Evolutionary conservation across 805 yeast species (phyloP), one percentile per base, ranked within the genome.

Genomic region (Ascoidea asiatica): DNA sequence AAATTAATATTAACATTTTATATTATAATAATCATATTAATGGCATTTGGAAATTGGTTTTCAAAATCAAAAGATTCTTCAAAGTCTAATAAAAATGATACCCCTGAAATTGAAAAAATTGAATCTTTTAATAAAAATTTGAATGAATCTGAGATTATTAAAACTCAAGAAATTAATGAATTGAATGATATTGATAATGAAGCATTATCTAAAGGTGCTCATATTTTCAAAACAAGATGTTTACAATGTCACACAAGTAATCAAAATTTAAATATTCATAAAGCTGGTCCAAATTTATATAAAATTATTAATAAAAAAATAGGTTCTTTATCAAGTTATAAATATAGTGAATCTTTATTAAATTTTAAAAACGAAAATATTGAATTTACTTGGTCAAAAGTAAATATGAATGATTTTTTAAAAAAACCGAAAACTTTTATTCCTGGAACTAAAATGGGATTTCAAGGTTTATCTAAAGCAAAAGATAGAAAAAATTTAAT

Each of bases 361-460:
- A 29, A 15, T 11, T 29, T 29, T 65, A 90, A 90, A 86, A 85
- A 85, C 79, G 82, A 81, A 75, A 88, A 88, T 72, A 94, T 88
- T 63, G 35, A 29, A 29, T 95, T 92, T 52, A 57, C 58, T 49
- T 92, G 98, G 98, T 57, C 62, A 55, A 88, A 79, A 62, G 88
- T 87, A 65, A 77, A 87, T 67, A 77, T 92, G 83, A 75, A 82
- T 58, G 95, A 85, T 68, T 92, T 92, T 82, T 79, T 92, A 69
- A 95, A 84, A 72, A 92, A 92, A 85, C 98, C 98, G 74, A 92
- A 92, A 94, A 92, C 92, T 76, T 92, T 87, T 77, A 88, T 92
- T 58, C 98, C 98, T 66, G 98, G 98, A 69, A 92, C 97, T 75
- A 92, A 92, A 84, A 92, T 92, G 98, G 97, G 98, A 54, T 92